A percentile compares a stretch with the other conserved stretches of the same genome.
Conservation (phyloP, 257 asterid species). For the Lavandula angustifolia region DNA sequence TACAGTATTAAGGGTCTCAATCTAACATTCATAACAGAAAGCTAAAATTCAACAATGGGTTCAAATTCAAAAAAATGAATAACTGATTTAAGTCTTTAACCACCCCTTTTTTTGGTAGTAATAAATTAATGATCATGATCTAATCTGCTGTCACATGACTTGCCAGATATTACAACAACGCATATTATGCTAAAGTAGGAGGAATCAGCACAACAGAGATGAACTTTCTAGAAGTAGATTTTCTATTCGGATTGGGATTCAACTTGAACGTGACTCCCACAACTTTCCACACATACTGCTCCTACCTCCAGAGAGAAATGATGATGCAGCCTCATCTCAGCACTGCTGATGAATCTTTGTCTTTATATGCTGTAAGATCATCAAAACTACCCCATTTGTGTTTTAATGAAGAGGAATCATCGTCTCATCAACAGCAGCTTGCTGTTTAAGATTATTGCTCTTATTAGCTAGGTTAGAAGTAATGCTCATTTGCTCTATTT, state of each 20-base stretch:
- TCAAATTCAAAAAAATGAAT: no score
- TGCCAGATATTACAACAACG: slow-evolving; percentile 86
- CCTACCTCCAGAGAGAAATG: slow-evolving; percentile 79
- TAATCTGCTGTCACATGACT: not conserved
- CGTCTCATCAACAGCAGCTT: slow-evolving; percentile 66
- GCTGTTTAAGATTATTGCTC: slow-evolving; percentile 49
- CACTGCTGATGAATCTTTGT: slow-evolving; percentile 38
- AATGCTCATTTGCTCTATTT: not conserved
- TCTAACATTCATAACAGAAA: slow-evolving; percentile 48
- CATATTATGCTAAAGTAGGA: slow-evolving; percentile 91
- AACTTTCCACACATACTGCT: slow-evolving; percentile 66
- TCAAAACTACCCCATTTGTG: slow-evolving; percentile 50
- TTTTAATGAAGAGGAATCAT: slow-evolving; percentile 74
- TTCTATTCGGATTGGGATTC: slow-evolving; percentile 85
- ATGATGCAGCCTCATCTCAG: slow-evolving; percentile 50
- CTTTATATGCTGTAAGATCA: slow-evolving; percentile 46
- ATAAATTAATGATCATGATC: not conserved
- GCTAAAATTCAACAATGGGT: slow-evolving; percentile 40
- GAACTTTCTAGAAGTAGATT: slow-evolving; percentile 94
- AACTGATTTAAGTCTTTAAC: no score
- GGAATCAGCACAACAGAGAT: slow-evolving; percentile 94
- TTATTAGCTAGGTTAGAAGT: slow-evolving; percentile 42
- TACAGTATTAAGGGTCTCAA: slow-evolving; percentile 29
- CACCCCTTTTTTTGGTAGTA: not conserved
- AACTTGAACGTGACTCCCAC: slow-evolving; percentile 83